Base-by-base conservation (phyloP, 495 filamentous ascomycete species). In the Neurospora intermedia region DNA sequence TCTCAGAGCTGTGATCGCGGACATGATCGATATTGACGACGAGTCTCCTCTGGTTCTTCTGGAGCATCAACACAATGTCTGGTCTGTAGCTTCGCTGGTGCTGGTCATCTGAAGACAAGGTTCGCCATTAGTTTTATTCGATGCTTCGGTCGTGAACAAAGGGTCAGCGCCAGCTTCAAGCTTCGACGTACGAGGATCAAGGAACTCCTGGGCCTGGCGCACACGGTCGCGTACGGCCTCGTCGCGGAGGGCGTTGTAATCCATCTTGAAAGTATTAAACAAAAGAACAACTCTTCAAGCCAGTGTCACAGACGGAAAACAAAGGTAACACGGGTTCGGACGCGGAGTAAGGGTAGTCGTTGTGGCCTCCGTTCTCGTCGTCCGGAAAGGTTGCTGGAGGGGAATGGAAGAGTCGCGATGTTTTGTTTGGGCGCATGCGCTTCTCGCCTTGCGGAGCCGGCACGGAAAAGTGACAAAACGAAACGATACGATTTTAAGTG, bases 11-110 rank as follows among this genome's bases (percentile, higher is more conserved):
- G 84, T 97, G 94, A 74, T 92, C 88, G 80, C 96, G 87, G 79
- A 98, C 92, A 79, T 98, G 94, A 83, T 98, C 96, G 73, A 99
- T 87, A 84, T 94, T 97, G 77, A 99, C 92, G 83, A 93, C 82
- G 40, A 87, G 86, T 78, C 94, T 87, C 74, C 92, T 88, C 76
- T 93, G 84, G 74, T 91, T 92, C 76, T 93, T 92, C 80, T 96
- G 94, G 59, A 98, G 88, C 94, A 98, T 98, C 78, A 95, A 84
- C 74, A 96, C 89, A 80, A 96, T 94, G 77, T 95, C 93, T 62
- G 93, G 88, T 79, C 92, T 88, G 82, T 96, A 96, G 85, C 91
- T 93, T 78, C 91, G 88, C 75, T 88, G 84, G 77, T 85, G 82
- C 41, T 83, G 82, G 74, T 87, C 87, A 77, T 87, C 88, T 89